A percentile compares a stretch with the other conserved stretches of the same genome.
These are phyloP conservation scores for Aspergillus sp. DNA, from an alignment of 2,329 filamentous ascomycete species.

Conservation along the genomic window DNA sequence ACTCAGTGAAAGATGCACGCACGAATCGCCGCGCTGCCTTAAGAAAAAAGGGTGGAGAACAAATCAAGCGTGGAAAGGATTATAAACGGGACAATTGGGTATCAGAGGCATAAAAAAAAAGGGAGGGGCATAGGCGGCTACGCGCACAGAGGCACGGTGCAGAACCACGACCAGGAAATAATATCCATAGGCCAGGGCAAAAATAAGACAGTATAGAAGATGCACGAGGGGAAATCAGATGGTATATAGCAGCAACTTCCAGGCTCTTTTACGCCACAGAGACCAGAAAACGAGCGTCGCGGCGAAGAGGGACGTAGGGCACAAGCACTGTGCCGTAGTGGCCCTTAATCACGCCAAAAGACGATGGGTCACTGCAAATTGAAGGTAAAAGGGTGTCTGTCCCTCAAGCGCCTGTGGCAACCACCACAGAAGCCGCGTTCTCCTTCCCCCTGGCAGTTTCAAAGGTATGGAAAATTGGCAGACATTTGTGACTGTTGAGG, in stretches of 20 bases:
- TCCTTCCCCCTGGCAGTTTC: neutral
- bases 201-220: neutral
- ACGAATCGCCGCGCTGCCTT: conserved; percentile 1
- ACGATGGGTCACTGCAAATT: neutral
- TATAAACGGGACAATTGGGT: neutral
- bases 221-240: neutral
- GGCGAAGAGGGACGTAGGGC: neutral
- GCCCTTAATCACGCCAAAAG: conserved; percentile 6
- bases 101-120: conserved; percentile 2
- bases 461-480: neutral
- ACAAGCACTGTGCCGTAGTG: conserved; percentile 5
- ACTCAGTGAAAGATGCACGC: neutral
- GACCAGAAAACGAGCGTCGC: neutral
- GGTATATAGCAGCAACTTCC: neutral
- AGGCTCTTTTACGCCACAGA: neutral
- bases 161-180: neutral
- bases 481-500: neutral
- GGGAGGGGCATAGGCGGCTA: neutral
- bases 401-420: neutral
- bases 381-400: neutral
- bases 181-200: neutral
- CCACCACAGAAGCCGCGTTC: neutral
- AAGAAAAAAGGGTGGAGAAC: neutral
- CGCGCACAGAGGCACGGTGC: neutral
- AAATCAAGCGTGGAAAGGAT: neutral